Evolutionary conservation across 306 rosid species (phyloP).

Genomic region (Acacia acuminata): DNA sequence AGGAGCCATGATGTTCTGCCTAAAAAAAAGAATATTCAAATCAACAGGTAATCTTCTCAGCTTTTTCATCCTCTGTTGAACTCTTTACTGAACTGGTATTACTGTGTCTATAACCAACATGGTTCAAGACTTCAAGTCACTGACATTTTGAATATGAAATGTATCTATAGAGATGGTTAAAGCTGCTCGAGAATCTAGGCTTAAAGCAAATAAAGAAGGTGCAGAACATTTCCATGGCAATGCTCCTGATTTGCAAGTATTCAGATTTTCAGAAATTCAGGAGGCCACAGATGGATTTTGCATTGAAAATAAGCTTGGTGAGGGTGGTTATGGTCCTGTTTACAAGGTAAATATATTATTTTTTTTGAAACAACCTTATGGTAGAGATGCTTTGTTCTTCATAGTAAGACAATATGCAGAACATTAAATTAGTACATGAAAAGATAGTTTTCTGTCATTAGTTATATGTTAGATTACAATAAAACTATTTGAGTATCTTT

Average conservation of each 20-base stretch:
- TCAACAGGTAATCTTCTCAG: conserved; percentile 7
- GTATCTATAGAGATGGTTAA: neutral
- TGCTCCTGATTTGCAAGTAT: conserved; percentile 32
- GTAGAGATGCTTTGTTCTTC: neutral
- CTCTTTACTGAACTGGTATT: neutral
- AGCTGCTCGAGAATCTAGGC: neutral
- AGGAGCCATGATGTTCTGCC: neutral
- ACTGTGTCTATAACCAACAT: neutral
- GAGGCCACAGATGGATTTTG: conserved; percentile 38
- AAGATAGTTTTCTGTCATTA: too few species aligned
- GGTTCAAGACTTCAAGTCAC: neutral
- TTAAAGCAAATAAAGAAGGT: neutral
- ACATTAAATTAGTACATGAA: neutral
- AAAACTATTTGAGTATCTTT: too few species aligned
- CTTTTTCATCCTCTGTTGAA: neutral
- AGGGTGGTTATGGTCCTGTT: neutral
- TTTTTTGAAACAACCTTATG: neutral
- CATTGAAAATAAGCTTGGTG: conserved; percentile 34
- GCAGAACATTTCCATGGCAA: conserved; percentile 27
- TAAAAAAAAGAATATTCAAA: neutral
- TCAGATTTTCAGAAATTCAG: conserved; percentile 18
- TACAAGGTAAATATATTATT: too few species aligned
- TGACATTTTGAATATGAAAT: neutral
- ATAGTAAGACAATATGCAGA: neutral
- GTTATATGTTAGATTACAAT: too few species aligned